Evolutionary conservation across 1,284 basidiomycete species (phyloP).

Genomic region (Pisolithus thermaeus): DNA sequence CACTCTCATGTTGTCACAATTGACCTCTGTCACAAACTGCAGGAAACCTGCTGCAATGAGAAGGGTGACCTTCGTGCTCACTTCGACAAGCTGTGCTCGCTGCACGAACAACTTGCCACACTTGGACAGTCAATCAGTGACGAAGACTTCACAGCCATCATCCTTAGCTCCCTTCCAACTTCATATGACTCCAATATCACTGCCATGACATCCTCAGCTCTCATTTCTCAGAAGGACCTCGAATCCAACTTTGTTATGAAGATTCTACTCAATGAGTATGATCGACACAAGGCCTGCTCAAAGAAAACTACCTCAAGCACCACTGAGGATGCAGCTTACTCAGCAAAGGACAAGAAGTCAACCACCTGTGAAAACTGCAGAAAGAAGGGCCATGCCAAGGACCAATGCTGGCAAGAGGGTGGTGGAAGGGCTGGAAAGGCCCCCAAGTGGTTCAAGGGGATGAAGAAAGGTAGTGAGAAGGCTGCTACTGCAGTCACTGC

Average conservation of each 20-base stretch:
- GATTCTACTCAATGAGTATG: not conserved
- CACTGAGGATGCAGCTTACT: no score
- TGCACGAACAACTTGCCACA: not conserved
- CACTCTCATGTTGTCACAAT: no score
- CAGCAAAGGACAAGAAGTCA: no score
- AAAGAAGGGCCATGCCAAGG: not conserved
- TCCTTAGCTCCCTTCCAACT: not conserved
- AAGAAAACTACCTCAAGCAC: not conserved
- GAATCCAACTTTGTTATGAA: not conserved
- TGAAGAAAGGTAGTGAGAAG: not conserved
- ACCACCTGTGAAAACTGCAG: no score
- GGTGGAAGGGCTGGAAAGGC: not conserved
- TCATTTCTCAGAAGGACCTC: not conserved
- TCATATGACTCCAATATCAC: slow-evolving; percentile 1
- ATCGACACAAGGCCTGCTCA: not conserved
- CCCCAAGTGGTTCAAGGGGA: not conserved
- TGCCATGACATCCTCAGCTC: not conserved
- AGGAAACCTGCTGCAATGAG: not conserved
- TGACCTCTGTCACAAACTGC: not conserved
- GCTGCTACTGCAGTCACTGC: not conserved
- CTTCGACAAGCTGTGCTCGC: not conserved
- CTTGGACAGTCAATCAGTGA: not conserved
- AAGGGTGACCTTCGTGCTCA: not conserved
- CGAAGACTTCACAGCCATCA: not conserved
- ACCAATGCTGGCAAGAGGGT: not conserved